Evolutionary conservation across 495 filamentous ascomycete genomes (phyloP), one percentile per base, ranked within the genome.

Genomic region (Pseudevernia furfuracea): DNA sequence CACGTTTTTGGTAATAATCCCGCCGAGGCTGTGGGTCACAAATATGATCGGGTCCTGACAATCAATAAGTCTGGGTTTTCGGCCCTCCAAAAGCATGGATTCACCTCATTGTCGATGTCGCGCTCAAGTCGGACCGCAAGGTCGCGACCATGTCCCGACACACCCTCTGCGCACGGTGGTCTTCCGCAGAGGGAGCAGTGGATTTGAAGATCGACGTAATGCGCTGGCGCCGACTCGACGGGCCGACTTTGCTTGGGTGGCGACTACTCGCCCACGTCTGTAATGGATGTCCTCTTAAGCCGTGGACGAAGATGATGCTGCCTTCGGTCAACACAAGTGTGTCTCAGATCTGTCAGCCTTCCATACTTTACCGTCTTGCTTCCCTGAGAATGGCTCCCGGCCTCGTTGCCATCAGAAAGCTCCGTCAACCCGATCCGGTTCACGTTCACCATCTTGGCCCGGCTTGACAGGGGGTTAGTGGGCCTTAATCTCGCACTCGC

Each of bases 1-100:
- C 68, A 79, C 79, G 71, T 81, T 76, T 62, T 78, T 76, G 58
- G 79, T 75, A 6, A 81, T 69, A 36, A 81, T 69, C 0, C 79
- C 77, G 19, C 79, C 79, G 17, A 81, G 67, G 62, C 76, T 80
- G 60, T 81, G 79, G 38, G 77, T 76, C 36, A 81, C 70, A 38
- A 79, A 80, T 38, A 81, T 77, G 19, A 80, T 74, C 21, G 61
- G 60, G 21, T 60, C 39, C 41, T 41, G 23, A 30, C 21, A 63
- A 19, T 70, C 68, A n/a, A n/a, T n/a, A n/a, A n/a, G n/a, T n/a
- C n/a, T n/a, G n/a, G n/a, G n/a, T n/a, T n/a, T n/a, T n/a, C n/a
- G n/a, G n/a, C n/a, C n/a, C n/a, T n/a, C n/a, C n/a, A n/a, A n/a
- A n/a, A n/a, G n/a, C n/a, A n/a, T n/a, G n/a, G n/a, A 76, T 3